Conservation (phyloP, 495 filamentous ascomycete genomes). For the Acidiella bohemica region DNA sequence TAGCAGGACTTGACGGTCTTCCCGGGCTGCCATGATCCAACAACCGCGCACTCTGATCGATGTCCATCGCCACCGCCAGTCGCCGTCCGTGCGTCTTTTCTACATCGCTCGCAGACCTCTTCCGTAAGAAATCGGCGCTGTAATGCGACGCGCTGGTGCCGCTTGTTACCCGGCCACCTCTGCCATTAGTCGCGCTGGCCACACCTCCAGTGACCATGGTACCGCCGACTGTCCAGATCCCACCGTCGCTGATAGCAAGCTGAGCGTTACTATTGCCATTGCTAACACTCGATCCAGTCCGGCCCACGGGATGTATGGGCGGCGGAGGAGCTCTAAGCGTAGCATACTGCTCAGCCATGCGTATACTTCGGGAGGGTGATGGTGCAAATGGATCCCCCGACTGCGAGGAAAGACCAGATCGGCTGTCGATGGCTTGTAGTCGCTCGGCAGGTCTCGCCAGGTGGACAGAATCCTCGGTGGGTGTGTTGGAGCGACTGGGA, state of each 20-base stretch:
- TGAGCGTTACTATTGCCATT: not conserved
- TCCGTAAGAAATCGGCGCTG: conserved; percentile 49
- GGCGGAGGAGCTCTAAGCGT: conserved; percentile 7
- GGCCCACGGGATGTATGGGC: not conserved
- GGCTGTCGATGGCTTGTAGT: too few species aligned
- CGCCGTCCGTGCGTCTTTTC: conserved; percentile 47
- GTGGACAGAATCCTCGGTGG: conserved; percentile 4
- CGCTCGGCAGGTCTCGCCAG: conserved; percentile 1
- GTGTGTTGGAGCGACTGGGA: conserved; percentile 3
- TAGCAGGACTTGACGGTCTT: conserved; percentile 7
- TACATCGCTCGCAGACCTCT: conserved; percentile 5
- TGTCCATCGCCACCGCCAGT: conserved; percentile 68
- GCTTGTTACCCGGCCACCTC: conserved; percentile 48
- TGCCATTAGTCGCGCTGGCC: conserved; percentile 32
- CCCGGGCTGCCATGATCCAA: conserved; percentile 2
- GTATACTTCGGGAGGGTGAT: not conserved
- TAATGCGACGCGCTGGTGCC: conserved; percentile 65
- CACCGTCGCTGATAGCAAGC: conserved; percentile 47
- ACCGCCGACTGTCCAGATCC: conserved; percentile 75
- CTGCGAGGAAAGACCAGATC: too few species aligned
- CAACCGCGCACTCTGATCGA: conserved; percentile 53
- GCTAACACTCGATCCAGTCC: not conserved
- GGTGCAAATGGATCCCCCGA: conserved; percentile 11
- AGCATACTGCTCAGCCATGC: conserved; percentile 14
- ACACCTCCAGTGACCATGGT: conserved; percentile 17